Percentiles rank a stretch among this genome's conserved stretches.
Conservation (phyloP, 306 rosid species). For the Canavalia gladiata region DNA sequence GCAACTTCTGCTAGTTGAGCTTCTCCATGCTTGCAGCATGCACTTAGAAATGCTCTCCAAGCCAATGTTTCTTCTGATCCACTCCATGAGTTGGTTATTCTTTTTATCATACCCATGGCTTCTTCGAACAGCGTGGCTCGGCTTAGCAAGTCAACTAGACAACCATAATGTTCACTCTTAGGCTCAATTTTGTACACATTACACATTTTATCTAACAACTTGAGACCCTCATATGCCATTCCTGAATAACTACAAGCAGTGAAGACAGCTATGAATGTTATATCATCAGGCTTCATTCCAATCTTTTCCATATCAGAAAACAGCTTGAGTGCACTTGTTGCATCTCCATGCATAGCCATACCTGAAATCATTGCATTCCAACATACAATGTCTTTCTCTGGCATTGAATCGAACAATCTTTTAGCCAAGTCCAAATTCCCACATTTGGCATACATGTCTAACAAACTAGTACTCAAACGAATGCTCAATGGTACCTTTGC, state of each 20-base stretch:
- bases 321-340: constrained; percentile 62
- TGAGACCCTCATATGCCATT: constrained; percentile 64
- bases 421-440: constrained; percentile 67
- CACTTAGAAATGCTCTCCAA: constrained; percentile 87
- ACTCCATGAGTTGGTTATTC: constrained; percentile 49
- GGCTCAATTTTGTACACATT: constrained; percentile 61
- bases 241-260: constrained; percentile 85
- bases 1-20: constrained; percentile 66
- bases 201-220: constrained; percentile 65
- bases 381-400: constrained; percentile 64
- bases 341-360: constrained; percentile 80
- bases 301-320: constrained; percentile 67
- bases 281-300: constrained; percentile 63
- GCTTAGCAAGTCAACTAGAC: constrained; percentile 77
- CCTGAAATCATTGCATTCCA: constrained; percentile 89
- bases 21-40: constrained; percentile 75
- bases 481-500: constrained; percentile 51
- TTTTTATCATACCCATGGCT: constrained; percentile 63
- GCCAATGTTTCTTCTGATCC: constrained; percentile 66
- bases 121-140: constrained; percentile 70
- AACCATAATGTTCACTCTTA: constrained; percentile 74
- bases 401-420: constrained; percentile 55
- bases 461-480: constrained; percentile 65
- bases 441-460: constrained; percentile 89
- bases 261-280: constrained; percentile 77